phyloP scores from a whole-genome alignment of 345 rosid genomes.

The Brassica cretica region DNA sequence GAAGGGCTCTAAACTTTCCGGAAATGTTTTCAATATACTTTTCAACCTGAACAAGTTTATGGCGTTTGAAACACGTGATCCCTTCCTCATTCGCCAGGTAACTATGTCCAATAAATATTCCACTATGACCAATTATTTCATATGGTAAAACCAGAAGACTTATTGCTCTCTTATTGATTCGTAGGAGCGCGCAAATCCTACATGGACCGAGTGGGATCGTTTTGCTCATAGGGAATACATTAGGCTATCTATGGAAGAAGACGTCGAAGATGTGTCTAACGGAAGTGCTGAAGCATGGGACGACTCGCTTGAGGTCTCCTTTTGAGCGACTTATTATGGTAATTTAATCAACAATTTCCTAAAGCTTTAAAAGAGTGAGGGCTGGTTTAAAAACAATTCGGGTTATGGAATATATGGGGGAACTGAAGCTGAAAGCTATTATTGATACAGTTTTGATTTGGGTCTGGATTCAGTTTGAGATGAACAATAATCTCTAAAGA shows the following conservation, averaged over 20 bases:
- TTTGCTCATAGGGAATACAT: conserved; percentile 98
- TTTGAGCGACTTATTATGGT: conserved; percentile 52
- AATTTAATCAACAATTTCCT: not conserved
- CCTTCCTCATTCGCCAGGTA: conserved; percentile 98
- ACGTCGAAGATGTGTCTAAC: conserved; percentile 94
- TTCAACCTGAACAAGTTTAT: conserved; percentile 94
- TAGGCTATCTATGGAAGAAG: conserved; percentile 98
- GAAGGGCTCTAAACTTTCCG: conserved; percentile 86
- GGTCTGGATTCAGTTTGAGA: not conserved
- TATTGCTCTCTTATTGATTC: conserved; percentile 13
- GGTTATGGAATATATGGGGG: not conserved
- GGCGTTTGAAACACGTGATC: conserved; percentile 97
- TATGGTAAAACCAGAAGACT: too few relatives aligned
- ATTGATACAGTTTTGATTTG: conserved; percentile 12
- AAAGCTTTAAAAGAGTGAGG: not conserved
- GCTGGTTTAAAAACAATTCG: not conserved
- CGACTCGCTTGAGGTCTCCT: conserved; percentile 96
- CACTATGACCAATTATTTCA: not conserved
- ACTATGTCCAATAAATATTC: not conserved
- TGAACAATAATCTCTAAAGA: not conserved
- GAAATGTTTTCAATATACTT: conserved; percentile 87
- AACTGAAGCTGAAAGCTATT: not conserved
- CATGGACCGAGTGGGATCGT: conserved; percentile 97
- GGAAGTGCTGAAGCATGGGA: conserved; percentile 99
- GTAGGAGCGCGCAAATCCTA: conserved; percentile 93